Conservation (phyloP, 164 flowering plant genomes). For the Vitis rotundifolia region DNA sequence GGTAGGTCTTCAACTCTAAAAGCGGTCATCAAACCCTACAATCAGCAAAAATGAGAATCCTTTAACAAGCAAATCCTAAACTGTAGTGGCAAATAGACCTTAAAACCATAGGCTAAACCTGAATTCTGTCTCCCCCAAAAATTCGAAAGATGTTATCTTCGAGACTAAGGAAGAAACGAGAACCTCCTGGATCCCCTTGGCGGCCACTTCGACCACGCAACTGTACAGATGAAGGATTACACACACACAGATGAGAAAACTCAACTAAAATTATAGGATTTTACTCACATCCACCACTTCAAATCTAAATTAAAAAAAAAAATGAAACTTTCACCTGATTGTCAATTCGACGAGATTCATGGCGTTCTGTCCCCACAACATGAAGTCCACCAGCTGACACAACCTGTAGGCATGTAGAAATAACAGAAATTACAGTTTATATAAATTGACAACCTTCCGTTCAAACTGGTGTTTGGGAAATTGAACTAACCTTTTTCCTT, state of each 20-base stretch:
- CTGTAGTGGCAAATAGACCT: not conserved
- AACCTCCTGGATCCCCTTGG: conserved; percentile 99
- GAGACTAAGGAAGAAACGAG: conserved; percentile 96
- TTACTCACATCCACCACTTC: too few species aligned
- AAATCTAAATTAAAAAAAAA: too few species aligned
- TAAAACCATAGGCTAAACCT: conserved; percentile 43
- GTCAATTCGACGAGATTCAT: conserved; percentile 96
- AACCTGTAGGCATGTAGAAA: conserved; percentile 48
- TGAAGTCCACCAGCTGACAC: conserved; percentile 96
- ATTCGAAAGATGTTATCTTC: conserved; percentile 96
- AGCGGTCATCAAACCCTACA: conserved; percentile 95
- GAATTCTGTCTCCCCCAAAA: conserved; percentile 95
- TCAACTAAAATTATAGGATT: too few species aligned
- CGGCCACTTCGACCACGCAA: conserved; percentile 97
- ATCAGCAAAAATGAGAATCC: conserved; percentile 13
- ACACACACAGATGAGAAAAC: not conserved
- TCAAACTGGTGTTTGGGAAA: not conserved
- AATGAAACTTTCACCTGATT: conserved; percentile 68
- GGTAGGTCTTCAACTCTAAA: conserved; percentile 98
- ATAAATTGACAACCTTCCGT: conserved; percentile 2
- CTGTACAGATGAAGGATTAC: conserved; percentile 36
- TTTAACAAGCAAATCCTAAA: conserved; percentile 1
- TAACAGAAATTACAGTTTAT: conserved; percentile 4
- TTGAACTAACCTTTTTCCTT: conserved; percentile 62
- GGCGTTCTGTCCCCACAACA: conserved; percentile 98